Evolutionary conservation across 768 basidiomycete species (phyloP).

Genomic region (Psilocybe subaeruginosa): DNA sequence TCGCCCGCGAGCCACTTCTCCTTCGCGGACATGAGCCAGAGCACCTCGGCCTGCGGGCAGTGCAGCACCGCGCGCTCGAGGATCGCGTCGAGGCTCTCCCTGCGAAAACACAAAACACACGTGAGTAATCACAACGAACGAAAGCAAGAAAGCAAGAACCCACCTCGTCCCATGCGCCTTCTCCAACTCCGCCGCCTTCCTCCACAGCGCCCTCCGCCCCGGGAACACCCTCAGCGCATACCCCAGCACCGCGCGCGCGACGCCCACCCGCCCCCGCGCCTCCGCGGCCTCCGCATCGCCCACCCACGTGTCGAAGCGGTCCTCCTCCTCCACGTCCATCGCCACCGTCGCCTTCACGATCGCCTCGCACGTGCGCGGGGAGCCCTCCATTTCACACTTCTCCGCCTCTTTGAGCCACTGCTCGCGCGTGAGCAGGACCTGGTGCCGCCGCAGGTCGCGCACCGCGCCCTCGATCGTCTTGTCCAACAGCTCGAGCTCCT

Average conservation of each 20-base stretch:
- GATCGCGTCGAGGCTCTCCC: constrained; percentile 78
- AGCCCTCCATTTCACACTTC: constrained; percentile 84
- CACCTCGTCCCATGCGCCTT: constrained; percentile 86
- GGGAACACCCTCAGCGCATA: constrained; percentile 93
- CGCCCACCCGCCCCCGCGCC: constrained; percentile 72
- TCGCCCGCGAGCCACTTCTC: constrained; percentile 94
- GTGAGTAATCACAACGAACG: neutral
- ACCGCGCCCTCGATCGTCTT: constrained; percentile 89
- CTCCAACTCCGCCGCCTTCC: constrained; percentile 90
- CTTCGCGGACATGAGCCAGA: constrained; percentile 99
- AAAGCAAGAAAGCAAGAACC: constrained; percentile 7
- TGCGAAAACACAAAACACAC: constrained; percentile 31
- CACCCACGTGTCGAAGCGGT: constrained; percentile 87
- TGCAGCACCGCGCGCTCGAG: constrained; percentile 83
- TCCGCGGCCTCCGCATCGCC: constrained; percentile 89
- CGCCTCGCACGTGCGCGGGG: constrained; percentile 86
- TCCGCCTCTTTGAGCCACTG: constrained; percentile 98
- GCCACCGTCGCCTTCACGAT: constrained; percentile 93
- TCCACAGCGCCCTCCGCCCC: constrained; percentile 84
- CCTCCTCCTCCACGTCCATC: constrained; percentile 96
- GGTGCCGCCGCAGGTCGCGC: constrained; percentile 73
- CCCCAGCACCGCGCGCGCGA: constrained; percentile 86
- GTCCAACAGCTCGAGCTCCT: constrained; percentile 78
- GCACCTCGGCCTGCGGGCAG: constrained; percentile 93
- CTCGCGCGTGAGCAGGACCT: constrained; percentile 86